Base-by-base conservation (phyloP, 306 rosid genomes). In the Quercus wislizeni region DNA sequence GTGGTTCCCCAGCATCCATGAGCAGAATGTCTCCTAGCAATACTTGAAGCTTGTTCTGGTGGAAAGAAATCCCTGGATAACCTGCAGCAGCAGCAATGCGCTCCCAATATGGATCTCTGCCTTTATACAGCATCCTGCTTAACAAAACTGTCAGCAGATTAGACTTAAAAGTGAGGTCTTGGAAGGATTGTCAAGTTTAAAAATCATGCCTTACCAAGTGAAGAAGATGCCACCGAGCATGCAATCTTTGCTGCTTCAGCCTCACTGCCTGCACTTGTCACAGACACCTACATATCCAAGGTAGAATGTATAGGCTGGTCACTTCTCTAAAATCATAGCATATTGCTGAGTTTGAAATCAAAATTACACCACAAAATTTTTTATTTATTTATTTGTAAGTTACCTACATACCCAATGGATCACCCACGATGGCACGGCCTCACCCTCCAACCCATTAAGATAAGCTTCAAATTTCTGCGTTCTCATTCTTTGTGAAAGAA, bases 41-140 rank as follows among this genome's bases (percentile, higher is more conserved):
- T 79, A 95, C 94, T 83, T 82, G 75, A 68, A 95, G 97, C 82
- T 84, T 87, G 61, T 49, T 86, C 83, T 90, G 98, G 70, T 88
- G 81, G 78, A 95, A 95, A 38, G 90, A 58, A 80, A 93, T 81
- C 79, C 98, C 99, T 0, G 98, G 86, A 82, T 89, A 90, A 62
- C 98, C 99, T 30, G 99, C 96, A 28, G 99, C 98, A 31, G 85
- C 84, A 27, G 97, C 99, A 46, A 95, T 93, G 72, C 93, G 97
- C 70, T 98, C 94, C 99, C 99, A 95, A 33, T 95, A 91, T 54
- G 99, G 97, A 78, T 93, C 99, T 90, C 96, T 87, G 49, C 98
- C 98, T 59, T 90, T 90, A 92, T 69, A 92, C 82, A 56, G 97
- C 96, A 54, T 96, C 92, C 97, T 94, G 89, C 74, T 74, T 68